Evolutionary conservation across 495 filamentous ascomycete genomes (phyloP), one percentile per base, ranked within the genome.

Genomic region (Aspergillus homomorphus): DNA sequence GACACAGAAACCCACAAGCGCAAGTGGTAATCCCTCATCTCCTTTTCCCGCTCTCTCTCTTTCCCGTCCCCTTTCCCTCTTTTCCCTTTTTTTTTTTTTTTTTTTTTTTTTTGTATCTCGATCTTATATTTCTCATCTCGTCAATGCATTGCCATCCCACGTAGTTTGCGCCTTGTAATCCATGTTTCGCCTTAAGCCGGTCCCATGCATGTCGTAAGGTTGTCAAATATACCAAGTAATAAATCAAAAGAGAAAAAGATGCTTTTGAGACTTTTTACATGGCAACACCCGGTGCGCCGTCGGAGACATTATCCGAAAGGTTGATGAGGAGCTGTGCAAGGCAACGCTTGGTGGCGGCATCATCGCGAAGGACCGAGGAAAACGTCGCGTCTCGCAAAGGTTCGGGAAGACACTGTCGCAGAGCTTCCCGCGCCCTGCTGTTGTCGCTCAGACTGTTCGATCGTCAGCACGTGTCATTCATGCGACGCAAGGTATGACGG

Each of bases 321-420:
- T 97, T 97, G 76, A 99, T 96, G 54, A 98, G 77, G 41, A 99
- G 86, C 74, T 98, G 94, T 8, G 93, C 91, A 28, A 99, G 86
- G 70, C 94, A 99, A 55, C 94, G 90, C 76, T 99, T 99, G 3
- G 95, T 99, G 5, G 95, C 94, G 9, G 94, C 95, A 63, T 99
- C 94, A 66, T 98, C 94, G 53, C 94, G 90, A 41, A 99, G 86
- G 30, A 99, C 93, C 0, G 92, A 90, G 26, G 90, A 94, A 75
- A 99, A 99, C 9, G 94, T 99, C 23, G 92, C 91, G 68, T 99
- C 94, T 26, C 95, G 91, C 51, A 99, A 84, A 10, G 94, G 95
- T 66, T 98, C 93, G 5, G 94, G 94, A 33, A 99, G 88, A 68
- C 95, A 99, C 74, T 99, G 94, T 7, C 94, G 86, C 30, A 99